Conservation (phyloP, 371 early-diverging fungal species). For the Mucor piriformis region DNA sequence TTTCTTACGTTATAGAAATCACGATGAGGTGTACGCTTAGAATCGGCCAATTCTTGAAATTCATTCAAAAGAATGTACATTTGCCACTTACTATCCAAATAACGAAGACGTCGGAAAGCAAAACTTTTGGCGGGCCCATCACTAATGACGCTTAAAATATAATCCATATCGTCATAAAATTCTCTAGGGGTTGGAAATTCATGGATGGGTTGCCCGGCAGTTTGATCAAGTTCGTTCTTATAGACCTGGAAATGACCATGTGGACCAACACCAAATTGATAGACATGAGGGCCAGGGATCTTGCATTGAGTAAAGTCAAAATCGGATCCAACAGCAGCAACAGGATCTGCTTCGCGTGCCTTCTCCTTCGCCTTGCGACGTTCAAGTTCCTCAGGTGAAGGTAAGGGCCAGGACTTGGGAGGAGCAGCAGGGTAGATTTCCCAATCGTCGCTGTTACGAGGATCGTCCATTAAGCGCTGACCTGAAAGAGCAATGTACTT, state of each 20-base stretch:
- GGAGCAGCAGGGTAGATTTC: slow-evolving; percentile 91
- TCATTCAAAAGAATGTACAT: slow-evolving; percentile 92
- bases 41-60: slow-evolving; percentile 90
- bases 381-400: slow-evolving; percentile 51
- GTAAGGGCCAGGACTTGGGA: slow-evolving; percentile 71
- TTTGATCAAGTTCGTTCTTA: slow-evolving; percentile 25
- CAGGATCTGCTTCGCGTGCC: slow-evolving; percentile 55
- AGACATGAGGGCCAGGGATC: slow-evolving; percentile 65
- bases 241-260: slow-evolving; percentile 44
- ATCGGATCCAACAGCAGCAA: slow-evolving; percentile 55
- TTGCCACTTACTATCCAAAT: slow-evolving; percentile 94
- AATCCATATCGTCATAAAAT: slow-evolving; percentile 89
- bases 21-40: slow-evolving; percentile 91
- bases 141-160: slow-evolving; percentile 74
- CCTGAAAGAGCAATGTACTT: slow-evolving; percentile 82
- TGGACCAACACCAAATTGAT: slow-evolving; percentile 26
- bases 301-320: slow-evolving; percentile 66
- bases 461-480: slow-evolving; percentile 89
- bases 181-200: slow-evolving; percentile 76
- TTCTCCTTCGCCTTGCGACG: slow-evolving; percentile 49
- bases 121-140: slow-evolving; percentile 96
- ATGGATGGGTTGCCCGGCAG: slow-evolving; percentile 16
- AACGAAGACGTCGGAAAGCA: slow-evolving; percentile 91
- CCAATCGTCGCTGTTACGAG: slow-evolving; percentile 83
- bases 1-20: slow-evolving; percentile 99